Percentiles rank a stretch among this genome's conserved stretches.
These are phyloP conservation scores for Sistotremastrum niveocremeum DNA, from an alignment of 768 basidiomycete species.

Conservation along the genomic window DNA sequence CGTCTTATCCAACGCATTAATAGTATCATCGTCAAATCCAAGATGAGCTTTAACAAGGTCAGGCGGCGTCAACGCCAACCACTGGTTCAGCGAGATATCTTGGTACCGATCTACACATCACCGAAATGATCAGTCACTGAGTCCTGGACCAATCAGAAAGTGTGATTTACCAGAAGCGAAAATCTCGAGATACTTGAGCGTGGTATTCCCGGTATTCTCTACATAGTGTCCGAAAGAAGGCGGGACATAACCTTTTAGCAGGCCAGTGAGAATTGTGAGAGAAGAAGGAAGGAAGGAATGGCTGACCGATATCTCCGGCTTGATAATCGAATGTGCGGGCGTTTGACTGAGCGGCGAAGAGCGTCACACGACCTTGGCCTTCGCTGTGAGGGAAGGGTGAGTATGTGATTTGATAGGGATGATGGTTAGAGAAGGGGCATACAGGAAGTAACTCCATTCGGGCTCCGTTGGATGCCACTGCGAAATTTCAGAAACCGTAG, in stretches of 20 bases:
- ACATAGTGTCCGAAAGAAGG: constrained; percentile 53
- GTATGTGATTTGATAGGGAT: not conserved
- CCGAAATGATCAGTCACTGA: not conserved
- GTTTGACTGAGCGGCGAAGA: constrained; percentile 40
- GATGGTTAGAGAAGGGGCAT: constrained; percentile 9
- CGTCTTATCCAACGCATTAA: constrained; percentile 34
- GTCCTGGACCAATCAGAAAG: constrained; percentile 12
- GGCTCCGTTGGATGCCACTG: constrained; percentile 63
- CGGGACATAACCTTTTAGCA: constrained; percentile 35
- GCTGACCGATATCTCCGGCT: constrained; percentile 45
- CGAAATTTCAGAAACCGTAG: constrained; percentile 1
- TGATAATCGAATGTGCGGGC: constrained; percentile 48
- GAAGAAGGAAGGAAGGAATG: constrained; percentile 8
- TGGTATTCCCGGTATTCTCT: constrained; percentile 49
- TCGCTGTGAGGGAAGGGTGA: constrained; percentile 21
- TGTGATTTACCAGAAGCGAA: constrained; percentile 33
- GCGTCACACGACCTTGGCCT: constrained; percentile 39
- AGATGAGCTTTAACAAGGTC: constrained; percentile 49
- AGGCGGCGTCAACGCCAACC: constrained; percentile 49
- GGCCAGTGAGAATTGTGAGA: constrained; percentile 3
- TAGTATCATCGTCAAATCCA: constrained; percentile 35
- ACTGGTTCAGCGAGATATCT: constrained; percentile 45
- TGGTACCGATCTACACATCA: constrained; percentile 28
- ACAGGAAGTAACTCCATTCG: constrained; percentile 53
- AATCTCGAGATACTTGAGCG: constrained; percentile 48